phyloP scores from a whole-genome alignment of 2,329 filamentous ascomycete genomes.

The Endothia cerciana region DNA sequence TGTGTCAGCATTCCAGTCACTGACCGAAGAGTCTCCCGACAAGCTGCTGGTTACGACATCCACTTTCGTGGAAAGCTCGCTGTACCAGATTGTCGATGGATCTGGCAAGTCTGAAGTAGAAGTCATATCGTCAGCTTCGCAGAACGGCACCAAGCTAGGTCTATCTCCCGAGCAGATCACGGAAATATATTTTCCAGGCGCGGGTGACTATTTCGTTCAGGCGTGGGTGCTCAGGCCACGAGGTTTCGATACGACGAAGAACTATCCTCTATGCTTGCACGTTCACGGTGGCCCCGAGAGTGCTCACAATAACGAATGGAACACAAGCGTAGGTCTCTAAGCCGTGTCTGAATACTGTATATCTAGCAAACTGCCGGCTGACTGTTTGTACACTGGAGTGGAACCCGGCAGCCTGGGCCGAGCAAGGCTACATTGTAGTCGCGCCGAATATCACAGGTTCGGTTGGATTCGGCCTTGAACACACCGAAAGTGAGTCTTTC shows the following conservation, averaged over 20 bases:
- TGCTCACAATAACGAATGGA: conserved; percentile 59
- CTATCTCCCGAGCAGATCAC: conserved; percentile 43
- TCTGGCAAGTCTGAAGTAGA: conserved; percentile 30
- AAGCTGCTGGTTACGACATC: conserved; percentile 43
- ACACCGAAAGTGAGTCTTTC: conserved; percentile 33
- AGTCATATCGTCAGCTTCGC: conserved; percentile 39
- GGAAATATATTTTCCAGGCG: conserved; percentile 47
- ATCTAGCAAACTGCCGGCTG: background rate
- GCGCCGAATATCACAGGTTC: conserved; percentile 63
- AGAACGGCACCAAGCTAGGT: conserved; percentile 39
- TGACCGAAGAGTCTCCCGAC: conserved; percentile 32
- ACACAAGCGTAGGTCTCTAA: conserved; percentile 41
- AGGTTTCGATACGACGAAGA: conserved; percentile 41
- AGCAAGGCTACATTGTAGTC: conserved; percentile 65
- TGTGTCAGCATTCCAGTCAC: conserved; percentile 36
- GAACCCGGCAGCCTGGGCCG: conserved; percentile 61
- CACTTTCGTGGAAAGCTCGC: conserved; percentile 43
- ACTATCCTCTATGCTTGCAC: conserved; percentile 44
- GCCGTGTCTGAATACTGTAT: background rate
- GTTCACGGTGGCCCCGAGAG: conserved; percentile 48
- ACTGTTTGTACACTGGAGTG: conserved; percentile 40
- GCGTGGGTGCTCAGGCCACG: conserved; percentile 45
- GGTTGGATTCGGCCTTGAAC: conserved; percentile 55
- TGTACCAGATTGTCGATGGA: conserved; percentile 43
- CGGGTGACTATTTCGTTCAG: conserved; percentile 42